These are phyloP conservation scores for Oxytropis ochrocephala DNA, from an alignment of 306 rosid genomes.

Conservation along the genomic window DNA sequence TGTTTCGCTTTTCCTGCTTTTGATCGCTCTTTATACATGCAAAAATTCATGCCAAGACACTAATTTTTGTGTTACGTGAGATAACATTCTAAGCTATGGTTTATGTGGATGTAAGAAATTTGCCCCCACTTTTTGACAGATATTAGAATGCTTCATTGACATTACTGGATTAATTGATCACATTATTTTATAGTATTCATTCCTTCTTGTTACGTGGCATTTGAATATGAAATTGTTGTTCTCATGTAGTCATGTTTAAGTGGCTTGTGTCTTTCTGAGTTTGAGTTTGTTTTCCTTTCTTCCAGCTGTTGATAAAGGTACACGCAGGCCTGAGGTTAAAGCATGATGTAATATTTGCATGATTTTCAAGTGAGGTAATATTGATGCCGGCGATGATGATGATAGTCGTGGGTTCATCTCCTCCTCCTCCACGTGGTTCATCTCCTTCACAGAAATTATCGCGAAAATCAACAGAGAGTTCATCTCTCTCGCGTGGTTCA, in stretches of 20 bases:
- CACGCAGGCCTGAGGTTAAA: slow-evolving; percentile 75
- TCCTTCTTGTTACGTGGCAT: slow-evolving; percentile 11
- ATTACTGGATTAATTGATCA: background rate
- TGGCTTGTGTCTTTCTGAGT: background rate
- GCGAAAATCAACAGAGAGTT: too few species aligned
- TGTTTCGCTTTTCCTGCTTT: background rate
- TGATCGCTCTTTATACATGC: background rate
- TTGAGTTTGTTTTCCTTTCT: slow-evolving; percentile 20
- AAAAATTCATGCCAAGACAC: background rate
- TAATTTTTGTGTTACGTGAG: background rate
- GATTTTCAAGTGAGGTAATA: slow-evolving; percentile 82
- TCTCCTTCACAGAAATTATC: too few species aligned
- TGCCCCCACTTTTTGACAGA: background rate
- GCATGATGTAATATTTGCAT: slow-evolving; percentile 68
- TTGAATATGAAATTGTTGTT: slow-evolving; percentile 9
- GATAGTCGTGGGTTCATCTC: too few species aligned
- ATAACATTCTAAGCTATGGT: background rate
- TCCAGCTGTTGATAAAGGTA: slow-evolving; percentile 84
- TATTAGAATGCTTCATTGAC: background rate
- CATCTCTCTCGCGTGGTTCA: too few species aligned
- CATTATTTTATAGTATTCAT: background rate
- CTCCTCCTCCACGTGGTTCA: too few species aligned
- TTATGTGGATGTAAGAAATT: background rate
- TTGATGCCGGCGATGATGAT: slow-evolving; percentile 88
- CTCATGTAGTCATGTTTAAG: slow-evolving; percentile 7